Conservation (phyloP, 2,329 filamentous ascomycete genomes). For the Cladorrhinum sp. region DNA sequence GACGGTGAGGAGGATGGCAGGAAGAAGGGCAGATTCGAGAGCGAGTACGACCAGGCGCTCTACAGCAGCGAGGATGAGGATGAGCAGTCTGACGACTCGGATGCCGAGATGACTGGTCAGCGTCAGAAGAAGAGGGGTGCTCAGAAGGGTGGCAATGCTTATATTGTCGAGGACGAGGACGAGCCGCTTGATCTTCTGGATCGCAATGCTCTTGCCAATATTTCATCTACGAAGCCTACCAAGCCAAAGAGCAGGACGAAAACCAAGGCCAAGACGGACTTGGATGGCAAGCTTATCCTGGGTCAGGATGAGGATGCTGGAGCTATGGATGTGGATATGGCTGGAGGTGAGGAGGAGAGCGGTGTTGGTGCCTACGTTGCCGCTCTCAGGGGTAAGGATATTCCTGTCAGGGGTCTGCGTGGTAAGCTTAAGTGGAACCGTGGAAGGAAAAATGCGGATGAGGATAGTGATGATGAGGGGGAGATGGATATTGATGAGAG, state of each 20-base stretch:
- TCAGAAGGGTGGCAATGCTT: constrained; percentile 67
- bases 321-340: constrained; percentile 58
- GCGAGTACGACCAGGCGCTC: constrained; percentile 93
- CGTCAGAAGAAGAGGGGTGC: constrained; percentile 44
- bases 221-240: constrained; percentile 82
- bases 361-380: constrained; percentile 69
- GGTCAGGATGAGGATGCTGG: constrained; percentile 54
- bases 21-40: constrained; percentile 69
- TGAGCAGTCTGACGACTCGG: constrained; percentile 61
- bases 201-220: constrained; percentile 83
- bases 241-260: constrained; percentile 59
- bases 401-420: constrained; percentile 60
- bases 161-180: constrained; percentile 91
- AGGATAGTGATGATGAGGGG: constrained; percentile 45
- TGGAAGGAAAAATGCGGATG: constrained; percentile 49
- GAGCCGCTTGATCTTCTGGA: constrained; percentile 94
- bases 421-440: constrained; percentile 67
- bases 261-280: constrained; percentile 66
- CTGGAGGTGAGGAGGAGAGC: constrained; percentile 41
- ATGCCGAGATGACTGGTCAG: constrained; percentile 49
- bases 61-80: constrained; percentile 69
- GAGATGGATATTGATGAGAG: constrained; percentile 42
- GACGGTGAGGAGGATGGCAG: constrained; percentile 48
- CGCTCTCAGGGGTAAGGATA: constrained; percentile 66
- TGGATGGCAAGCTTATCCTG: constrained; percentile 79